phyloP scores from a whole-genome alignment of 2,329 filamentous ascomycete genomes.

The Aspergillus glaucus region DNA sequence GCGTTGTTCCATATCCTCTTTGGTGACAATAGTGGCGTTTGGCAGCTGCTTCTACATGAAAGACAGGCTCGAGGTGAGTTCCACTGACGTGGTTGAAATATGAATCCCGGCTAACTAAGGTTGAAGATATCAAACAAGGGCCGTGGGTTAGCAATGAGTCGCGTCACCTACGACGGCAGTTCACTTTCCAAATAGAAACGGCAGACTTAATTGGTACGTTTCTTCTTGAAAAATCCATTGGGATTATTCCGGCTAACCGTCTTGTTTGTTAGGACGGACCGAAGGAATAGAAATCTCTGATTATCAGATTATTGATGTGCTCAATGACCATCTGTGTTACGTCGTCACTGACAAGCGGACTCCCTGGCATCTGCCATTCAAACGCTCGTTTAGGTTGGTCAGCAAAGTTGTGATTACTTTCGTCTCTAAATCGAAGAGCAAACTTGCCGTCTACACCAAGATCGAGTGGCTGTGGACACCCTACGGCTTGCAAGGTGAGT shows the following conservation, averaged over 20 bases:
- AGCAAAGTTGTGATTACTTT: constrained; percentile 94
- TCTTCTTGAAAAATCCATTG: not conserved
- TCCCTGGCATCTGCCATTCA: constrained; percentile 80
- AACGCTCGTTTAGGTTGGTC: constrained; percentile 70
- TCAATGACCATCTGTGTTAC: constrained; percentile 69
- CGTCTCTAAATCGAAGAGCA: constrained; percentile 83
- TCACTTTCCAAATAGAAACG: constrained; percentile 70
- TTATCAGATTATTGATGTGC: constrained; percentile 77
- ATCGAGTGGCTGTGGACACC: constrained; percentile 77
- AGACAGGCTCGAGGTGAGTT: constrained; percentile 58
- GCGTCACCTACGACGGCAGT: constrained; percentile 67
- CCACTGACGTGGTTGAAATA: not conserved
- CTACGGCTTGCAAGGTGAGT: constrained; percentile 40
- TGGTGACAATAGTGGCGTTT: constrained; percentile 91
- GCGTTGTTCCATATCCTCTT: constrained; percentile 94
- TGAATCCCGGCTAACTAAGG: constrained; percentile 11
- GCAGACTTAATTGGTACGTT: constrained; percentile 57
- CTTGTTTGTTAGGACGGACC: constrained; percentile 32
- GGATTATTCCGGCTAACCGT: constrained; percentile 6
- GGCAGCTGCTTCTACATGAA: constrained; percentile 84
- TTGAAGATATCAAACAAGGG: constrained; percentile 67
- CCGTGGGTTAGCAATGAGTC: constrained; percentile 72
- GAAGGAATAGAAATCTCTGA: constrained; percentile 64
- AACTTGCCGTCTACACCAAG: constrained; percentile 78
- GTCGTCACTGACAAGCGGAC: constrained; percentile 58